Base-by-base conservation (phyloP, 2,329 filamentous ascomycete species). In the Pseudofabraea citricarpa region DNA sequence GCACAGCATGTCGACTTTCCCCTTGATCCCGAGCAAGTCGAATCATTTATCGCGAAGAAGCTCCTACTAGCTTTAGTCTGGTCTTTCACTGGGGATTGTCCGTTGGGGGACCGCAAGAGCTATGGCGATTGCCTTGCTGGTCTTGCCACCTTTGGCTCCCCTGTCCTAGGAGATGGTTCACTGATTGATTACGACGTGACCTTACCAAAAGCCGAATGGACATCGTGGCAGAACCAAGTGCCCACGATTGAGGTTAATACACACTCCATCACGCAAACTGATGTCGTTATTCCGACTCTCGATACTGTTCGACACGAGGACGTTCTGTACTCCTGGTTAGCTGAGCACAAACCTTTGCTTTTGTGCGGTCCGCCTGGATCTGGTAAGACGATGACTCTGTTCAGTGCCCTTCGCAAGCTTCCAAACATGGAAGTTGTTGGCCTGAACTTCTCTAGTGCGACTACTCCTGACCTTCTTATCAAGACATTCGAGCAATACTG, bases 401-500 rank as follows among this genome's bases (percentile, higher is more conserved):
- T 99, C 72, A 96, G 91, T 62, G 93, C 93, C 24, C 79, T 99
- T 42, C 85, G 93, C 52, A 98, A 98, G 67, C 74, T 98, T 45
- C 91, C 91, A 3, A 96, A 96, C 63, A 96, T 98, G 90, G 93
- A 98, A 67, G 90, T 96, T 45, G 94, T 98, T 23, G 93, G 93
- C 38, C 87, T 99, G 63, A 99, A 99, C 68, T 98, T 99, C 66
- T 98, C 94, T 4, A 98, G 93, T 57, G 94, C 93, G 1, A 99
- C 94, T 1, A 98, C 93, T 1, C 94, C 93, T 1, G 94, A 98
- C 64, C 80, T 99, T 21, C 79, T 99, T 49, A 90, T 98, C 72
- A 98, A 98, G 75, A 98, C 94, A 0, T 95, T 99, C 55, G 93
- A 98, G 69, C 94, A 98, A 64, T 96, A 98, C 66, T 99, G 93